phyloP scores from a whole-genome alignment of 73 alveolate species.

The Symbiodinium natans region DNA sequence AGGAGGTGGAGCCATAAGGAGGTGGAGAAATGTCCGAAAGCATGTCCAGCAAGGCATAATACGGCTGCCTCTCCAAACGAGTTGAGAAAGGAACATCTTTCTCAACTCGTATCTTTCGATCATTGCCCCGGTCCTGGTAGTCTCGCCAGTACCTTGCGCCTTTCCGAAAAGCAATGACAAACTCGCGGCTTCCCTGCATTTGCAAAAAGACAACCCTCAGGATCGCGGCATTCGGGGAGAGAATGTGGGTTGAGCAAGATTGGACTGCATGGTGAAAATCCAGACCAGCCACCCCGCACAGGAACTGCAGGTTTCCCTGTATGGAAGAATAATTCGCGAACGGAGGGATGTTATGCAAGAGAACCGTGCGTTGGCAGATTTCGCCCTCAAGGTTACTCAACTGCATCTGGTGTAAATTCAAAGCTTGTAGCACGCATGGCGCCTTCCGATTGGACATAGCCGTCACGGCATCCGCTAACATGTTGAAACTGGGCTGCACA shows the following conservation, averaged over 20 bases:
- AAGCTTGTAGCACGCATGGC: not conserved
- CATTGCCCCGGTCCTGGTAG: not conserved
- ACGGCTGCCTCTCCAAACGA: not conserved
- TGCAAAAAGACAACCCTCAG: too few relatives aligned
- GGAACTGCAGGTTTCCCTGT: too few relatives aligned
- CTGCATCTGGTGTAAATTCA: not conserved
- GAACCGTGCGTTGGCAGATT: too few relatives aligned
- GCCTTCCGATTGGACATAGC: too few relatives aligned
- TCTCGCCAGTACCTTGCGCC: not conserved
- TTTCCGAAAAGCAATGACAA: not conserved
- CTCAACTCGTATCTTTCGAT: not conserved
- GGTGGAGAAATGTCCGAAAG: not conserved
- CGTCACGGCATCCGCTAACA: too few relatives aligned
- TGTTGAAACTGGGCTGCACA: too few relatives aligned
- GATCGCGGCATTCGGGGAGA: too few relatives aligned
- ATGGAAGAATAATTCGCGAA: too few relatives aligned
- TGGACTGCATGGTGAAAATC: not conserved
- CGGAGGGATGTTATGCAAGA: too few relatives aligned
- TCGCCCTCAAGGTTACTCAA: not conserved
- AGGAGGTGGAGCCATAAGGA: not conserved
- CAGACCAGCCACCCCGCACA: too few relatives aligned
- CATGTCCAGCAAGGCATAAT: not conserved
- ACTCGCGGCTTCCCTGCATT: too few relatives aligned
- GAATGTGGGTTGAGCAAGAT: too few relatives aligned
- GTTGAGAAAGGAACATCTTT: not conserved